phyloP scores from a whole-genome alignment of 2,329 filamentous ascomycete genomes.

The Pseudopithomyces maydicus region DNA sequence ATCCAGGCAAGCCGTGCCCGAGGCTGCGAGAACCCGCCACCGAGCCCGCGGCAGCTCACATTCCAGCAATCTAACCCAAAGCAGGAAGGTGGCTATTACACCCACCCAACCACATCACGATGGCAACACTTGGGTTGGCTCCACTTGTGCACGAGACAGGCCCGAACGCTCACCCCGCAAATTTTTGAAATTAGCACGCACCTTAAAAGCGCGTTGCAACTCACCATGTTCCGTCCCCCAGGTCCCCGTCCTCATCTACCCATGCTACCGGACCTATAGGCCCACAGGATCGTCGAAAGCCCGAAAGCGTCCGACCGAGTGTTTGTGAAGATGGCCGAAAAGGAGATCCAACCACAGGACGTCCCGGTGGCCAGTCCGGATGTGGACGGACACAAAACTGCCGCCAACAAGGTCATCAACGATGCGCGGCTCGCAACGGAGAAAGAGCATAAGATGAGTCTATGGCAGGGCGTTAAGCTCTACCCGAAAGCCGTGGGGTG shows the following conservation, averaged over 20 bases:
- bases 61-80: conserved; percentile 7
- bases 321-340: conserved; percentile 24
- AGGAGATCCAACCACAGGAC: conserved; percentile 28
- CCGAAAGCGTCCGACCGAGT: conserved; percentile 6
- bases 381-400: conserved; percentile 26
- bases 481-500: conserved; percentile 88
- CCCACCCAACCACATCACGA: conserved; percentile 16
- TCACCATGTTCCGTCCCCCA: conserved; percentile 13
- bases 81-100: conserved; percentile 15
- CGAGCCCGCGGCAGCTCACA: neutral
- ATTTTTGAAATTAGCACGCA: conserved; percentile 18
- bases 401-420: conserved; percentile 40
- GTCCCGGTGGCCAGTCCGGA: conserved; percentile 19
- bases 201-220: conserved; percentile 23
- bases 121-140: conserved; percentile 13
- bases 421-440: conserved; percentile 53
- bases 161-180: conserved; percentile 24
- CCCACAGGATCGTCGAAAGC: neutral
- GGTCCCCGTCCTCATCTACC: conserved; percentile 9
- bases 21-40: neutral
- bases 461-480: conserved; percentile 76
- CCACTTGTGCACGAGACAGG: conserved; percentile 26
- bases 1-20: conserved; percentile 1
- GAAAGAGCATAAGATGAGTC: conserved; percentile 57
- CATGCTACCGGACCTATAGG: conserved; percentile 12